Base-by-base conservation (phyloP, 108 stramenopile genomes). In the Cyclotella kingstonii region DNA sequence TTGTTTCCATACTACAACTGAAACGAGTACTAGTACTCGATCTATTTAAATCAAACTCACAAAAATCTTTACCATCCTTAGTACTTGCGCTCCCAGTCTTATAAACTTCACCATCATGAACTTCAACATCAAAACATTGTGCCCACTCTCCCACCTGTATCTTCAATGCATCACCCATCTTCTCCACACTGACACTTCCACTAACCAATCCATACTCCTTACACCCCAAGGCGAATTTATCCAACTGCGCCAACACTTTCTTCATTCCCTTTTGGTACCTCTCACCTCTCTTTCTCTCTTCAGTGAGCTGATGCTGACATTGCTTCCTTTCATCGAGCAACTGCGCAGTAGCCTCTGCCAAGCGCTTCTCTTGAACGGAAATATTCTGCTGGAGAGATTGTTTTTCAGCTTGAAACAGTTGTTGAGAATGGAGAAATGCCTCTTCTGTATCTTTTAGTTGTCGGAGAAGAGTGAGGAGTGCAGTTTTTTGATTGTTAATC, bases 111-210 rank as follows among this genome's bases (percentile, higher is more conserved):
- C 22, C 22, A 9, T 22, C 66, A 54, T 35, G 31, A 19, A 11
- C 29, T 8, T 46, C 38, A 29, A 62, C 46, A 26, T 46, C 41
- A 26, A 63, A 19, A 27, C 5, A 17, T 34, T 49, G 54, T 14
- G 36, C 59, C 73, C 73, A 75, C 40, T 75, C 73, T 12, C 38
- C 44, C 11, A 75, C 60, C 60, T 75, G 73, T 26, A 61, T 26
- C 18, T 62, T 40, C 17, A 75, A 27, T 14, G 73, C 73, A 39
- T 75, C 73, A 41, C 53, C 49, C 73, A 75, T 75, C 58, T 75
- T 75, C 40, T 67, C 67, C 9, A 75, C 73, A 34, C 65, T 66
- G 21, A 60, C 54, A 38, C 59, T 60, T 10, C 40, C 40, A 5
- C 38, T 40, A 29, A 39, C 40, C 15, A 23, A 25, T 4, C 52